Evolutionary conservation across 2,329 filamentous ascomycete genomes (phyloP).

Genomic region (Clonostachys solani): DNA sequence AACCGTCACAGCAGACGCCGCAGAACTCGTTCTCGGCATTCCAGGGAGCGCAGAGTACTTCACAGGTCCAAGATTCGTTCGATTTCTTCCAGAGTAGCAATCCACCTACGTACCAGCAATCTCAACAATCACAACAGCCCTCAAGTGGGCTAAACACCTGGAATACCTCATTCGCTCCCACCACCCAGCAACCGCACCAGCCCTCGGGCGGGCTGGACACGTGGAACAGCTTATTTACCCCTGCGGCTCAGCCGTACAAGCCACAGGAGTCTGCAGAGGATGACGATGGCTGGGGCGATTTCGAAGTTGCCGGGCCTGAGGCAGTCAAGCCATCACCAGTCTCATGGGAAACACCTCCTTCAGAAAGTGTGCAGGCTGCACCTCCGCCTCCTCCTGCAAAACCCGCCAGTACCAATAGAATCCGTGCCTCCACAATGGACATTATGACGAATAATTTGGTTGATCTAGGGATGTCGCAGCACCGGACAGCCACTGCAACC

Average conservation of each 20-base stretch:
- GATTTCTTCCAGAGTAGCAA: not conserved
- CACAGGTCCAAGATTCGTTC: not conserved
- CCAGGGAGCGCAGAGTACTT: not conserved
- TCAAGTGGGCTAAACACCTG: not conserved
- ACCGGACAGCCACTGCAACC: not conserved
- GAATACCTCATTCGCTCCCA: not conserved
- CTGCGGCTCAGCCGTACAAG: conserved; percentile 1
- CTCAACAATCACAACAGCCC: not conserved
- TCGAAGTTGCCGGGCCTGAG: conserved; percentile 50
- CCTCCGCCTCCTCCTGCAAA: not conserved
- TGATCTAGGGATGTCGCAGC: conserved; percentile 9
- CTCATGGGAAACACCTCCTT: conserved; percentile 6
- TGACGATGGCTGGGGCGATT: conserved; percentile 65
- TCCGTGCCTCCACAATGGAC: conserved; percentile 47
- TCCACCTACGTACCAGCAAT: not conserved
- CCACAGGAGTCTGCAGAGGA: conserved; percentile 33
- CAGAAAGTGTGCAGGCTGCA: not conserved
- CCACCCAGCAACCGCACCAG: conserved; percentile 1
- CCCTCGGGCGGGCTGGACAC: conserved; percentile 11
- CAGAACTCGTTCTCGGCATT: not conserved
- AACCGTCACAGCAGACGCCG: not conserved
- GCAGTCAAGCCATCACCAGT: not conserved
- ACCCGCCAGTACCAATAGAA: conserved; percentile 3
- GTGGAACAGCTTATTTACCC: conserved; percentile 9
- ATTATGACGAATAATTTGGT: conserved; percentile 49